Evolutionary conservation across 169 alveolate genomes (phyloP), one percentile per base, ranked within the genome.

Genomic region (Cryptosporidium felis): DNA sequence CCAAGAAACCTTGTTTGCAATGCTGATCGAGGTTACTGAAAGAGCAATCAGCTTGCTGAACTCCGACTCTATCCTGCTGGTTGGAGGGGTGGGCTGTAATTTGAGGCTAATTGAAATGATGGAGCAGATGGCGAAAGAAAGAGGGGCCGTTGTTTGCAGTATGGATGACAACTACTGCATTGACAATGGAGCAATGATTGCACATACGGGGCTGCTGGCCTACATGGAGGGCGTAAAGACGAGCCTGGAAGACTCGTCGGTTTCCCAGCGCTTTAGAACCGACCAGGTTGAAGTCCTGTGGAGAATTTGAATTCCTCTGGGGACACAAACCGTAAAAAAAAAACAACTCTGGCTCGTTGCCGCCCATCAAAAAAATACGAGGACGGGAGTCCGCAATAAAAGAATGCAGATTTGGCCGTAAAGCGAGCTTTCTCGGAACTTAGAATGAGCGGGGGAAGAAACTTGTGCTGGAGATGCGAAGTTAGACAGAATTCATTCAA

Each of bases 131-230:
- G 98, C 98, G 0, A 80, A 91, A 63, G 97, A 95, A 53, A 95
- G 99, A 88, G 98, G 98, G 23, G 99, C 98, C 12, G 91, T 91
- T 63, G 95, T 98, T 45, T 97, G 98, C 62, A 98, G 98, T 3
- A 98, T 97, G 99, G 99, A 98, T 90, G 99, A 98, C 66, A 95
- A 99, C 65, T 98, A 98, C 90, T 97, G 99, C 89, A 96, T 98
- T 26, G 99, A 98, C 88, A 98, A 98, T 91, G 99, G 99, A 5
- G 99, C 99, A 28, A 98, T 98, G 99, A 97, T 98, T 32, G 99
- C 98, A n/a, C 95, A 95, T 92, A 95, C 97, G 5, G 98, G 98
- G 18, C 36, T 94, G 41, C 62, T 96, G 28, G 95, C 93, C 88
- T 94, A 89, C 63, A 60, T 74, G 59, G 59, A 90, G 32, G 91